Percentiles rank a stretch among this genome's conserved stretches.
These are phyloP conservation scores for Venturia carpophila DNA, from an alignment of 2,329 filamentous ascomycete genomes.

Conservation along the genomic window DNA sequence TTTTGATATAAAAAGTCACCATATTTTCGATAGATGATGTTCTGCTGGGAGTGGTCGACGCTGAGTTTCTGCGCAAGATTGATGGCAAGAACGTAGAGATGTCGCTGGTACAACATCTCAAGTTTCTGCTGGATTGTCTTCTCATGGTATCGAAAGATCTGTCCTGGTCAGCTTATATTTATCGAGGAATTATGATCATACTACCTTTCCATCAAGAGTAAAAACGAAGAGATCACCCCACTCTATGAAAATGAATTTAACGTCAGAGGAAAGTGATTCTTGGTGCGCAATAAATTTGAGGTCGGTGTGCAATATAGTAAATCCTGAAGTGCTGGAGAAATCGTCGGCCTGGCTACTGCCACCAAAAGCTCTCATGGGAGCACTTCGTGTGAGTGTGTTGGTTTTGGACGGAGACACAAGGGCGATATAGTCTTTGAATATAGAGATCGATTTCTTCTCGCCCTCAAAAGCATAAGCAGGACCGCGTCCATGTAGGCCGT, in stretches of 20 bases:
- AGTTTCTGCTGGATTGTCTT: conserved; percentile 84
- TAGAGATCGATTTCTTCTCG: conserved; percentile 71
- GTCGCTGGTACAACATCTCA: conserved; percentile 87
- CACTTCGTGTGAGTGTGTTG: conserved; percentile 39
- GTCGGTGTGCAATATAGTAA: conserved; percentile 86
- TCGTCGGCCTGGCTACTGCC: conserved; percentile 60
- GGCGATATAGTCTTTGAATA: conserved; percentile 79
- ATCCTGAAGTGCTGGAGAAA: conserved; percentile 77
- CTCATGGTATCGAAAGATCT: conserved; percentile 84
- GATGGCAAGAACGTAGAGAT: conserved; percentile 85
- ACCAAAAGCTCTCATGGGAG: conserved; percentile 60
- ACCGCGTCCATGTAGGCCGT: conserved; percentile 74
- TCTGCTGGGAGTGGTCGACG: conserved; percentile 72
- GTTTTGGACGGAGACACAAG: conserved; percentile 71
- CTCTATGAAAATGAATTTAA: conserved; percentile 71
- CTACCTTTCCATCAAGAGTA: conserved; percentile 82
- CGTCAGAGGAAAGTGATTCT: conserved; percentile 72
- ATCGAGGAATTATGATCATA: background rate
- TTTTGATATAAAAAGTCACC: conserved; percentile 93
- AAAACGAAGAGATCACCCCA: conserved; percentile 93
- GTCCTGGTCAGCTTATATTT: background rate
- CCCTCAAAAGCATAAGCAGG: conserved; percentile 88
- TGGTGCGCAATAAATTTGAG: conserved; percentile 84
- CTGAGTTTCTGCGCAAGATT: conserved; percentile 86
- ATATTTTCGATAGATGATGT: conserved; percentile 85